Evolutionary conservation across 257 asterid genomes (phyloP), one percentile per base, ranked within the genome.

Genomic region (Echium plantagineum): DNA sequence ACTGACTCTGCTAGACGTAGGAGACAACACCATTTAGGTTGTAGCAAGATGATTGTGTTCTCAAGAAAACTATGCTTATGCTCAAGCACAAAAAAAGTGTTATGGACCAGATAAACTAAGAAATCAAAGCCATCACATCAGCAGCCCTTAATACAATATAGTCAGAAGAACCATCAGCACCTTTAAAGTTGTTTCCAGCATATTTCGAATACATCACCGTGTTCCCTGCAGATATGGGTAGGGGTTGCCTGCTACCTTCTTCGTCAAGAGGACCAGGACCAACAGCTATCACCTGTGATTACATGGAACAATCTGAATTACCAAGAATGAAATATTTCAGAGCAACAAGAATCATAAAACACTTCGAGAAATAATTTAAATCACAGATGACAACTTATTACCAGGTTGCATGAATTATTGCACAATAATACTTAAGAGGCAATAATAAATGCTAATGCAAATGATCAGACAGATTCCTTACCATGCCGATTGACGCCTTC

Each of bases 401-500:
- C 18, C 20, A 16, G 21, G 20, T 52, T 52, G 21, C 21, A 52
- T 35, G 46, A 35, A 5, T 5, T 35, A 35, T 9, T 35, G 10
- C 46, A 35, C 30, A 26, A 26, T 35, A 1, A 35, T 35, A 35
- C 1, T 9, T 5, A 21, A 52, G 24, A 17, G 0, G 24, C 28
- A 22, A 7, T n/a, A 19, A 26, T 7, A 5, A 32, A 32, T 32
- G 42, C 42, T 32, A 32, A 9, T 32, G 42, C 42, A 32, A 32
- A 7, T 32, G 42, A 4, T 32, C 42, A 32, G 42, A 7, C 15
- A 13, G 22, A 9, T 47, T 21, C 38, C 85, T 70, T 72, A 93
- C 98, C 1, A 87, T 70, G 75, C 98, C 98, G 28, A 88, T 86
- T 18, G 97, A 86, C 35, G 98, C 97, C 77, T 86, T 93, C 72